A percentile compares a stretch with the other conserved stretches of the same genome.
phyloP scores from a whole-genome alignment of 1,139 yeast genomes.

The Sugiyamaella sp. region DNA sequence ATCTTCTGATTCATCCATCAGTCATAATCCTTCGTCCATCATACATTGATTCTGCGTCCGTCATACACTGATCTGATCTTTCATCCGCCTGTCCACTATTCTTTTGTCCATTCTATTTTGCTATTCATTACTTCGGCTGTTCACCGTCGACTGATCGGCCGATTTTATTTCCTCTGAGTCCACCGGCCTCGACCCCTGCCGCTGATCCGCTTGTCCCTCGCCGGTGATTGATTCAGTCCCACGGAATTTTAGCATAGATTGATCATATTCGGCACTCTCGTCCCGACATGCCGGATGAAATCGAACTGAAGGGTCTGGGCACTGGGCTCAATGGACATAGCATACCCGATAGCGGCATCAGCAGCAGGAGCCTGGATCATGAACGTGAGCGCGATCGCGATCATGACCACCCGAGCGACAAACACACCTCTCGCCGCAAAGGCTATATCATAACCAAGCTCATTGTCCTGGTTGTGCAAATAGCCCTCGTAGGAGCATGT shows the following conservation, averaged over 20 bases:
- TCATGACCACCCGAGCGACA: not conserved
- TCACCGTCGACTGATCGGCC: too few species aligned
- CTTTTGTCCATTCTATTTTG: too few species aligned
- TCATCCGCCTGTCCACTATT: too few species aligned
- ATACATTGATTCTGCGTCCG: too few species aligned
- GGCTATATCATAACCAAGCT: constrained; percentile 11
- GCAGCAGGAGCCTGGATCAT: not conserved
- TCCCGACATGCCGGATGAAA: constrained; percentile 11
- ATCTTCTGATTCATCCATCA: too few species aligned
- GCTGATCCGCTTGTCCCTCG: too few species aligned
- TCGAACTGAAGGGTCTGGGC: constrained; percentile 10
- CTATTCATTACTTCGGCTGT: too few species aligned
- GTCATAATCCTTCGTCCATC: too few species aligned
- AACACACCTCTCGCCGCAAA: not conserved
- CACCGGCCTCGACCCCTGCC: too few species aligned
- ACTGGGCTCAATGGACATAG: not conserved
- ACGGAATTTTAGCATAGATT: not conserved
- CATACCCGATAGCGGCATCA: not conserved
- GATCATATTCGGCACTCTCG: not conserved
- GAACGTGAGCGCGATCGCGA: not conserved
- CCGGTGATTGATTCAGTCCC: too few species aligned
- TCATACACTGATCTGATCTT: too few species aligned
- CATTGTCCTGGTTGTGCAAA: constrained; percentile 23
- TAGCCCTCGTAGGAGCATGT: constrained; percentile 22
- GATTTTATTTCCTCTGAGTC: too few species aligned